A percentile compares a stretch with the other conserved stretches of the same genome.
phyloP scores from a whole-genome alignment of 2,329 filamentous ascomycete species.

The Calonectria pauciramosa region DNA sequence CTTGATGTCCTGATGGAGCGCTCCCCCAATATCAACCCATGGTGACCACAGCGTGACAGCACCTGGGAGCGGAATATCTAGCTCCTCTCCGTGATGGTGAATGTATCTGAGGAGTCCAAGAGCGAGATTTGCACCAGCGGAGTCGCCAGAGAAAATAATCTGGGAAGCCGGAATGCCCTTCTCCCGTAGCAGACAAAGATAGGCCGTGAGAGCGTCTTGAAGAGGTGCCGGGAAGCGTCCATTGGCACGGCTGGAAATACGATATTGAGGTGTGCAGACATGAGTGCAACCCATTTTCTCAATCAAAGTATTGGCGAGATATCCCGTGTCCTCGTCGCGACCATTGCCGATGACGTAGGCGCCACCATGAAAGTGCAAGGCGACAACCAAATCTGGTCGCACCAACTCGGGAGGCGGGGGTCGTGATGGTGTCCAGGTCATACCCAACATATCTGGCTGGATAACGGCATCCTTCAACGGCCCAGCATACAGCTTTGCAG shows the following conservation, averaged over 20 bases:
- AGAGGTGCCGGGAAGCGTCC: slow-evolving; percentile 37
- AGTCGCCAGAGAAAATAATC: slow-evolving; percentile 36
- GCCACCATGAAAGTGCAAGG: slow-evolving; percentile 38
- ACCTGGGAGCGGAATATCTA: slow-evolving; percentile 31
- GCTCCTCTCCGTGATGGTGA: slow-evolving; percentile 28
- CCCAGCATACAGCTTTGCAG: slow-evolving; percentile 32
- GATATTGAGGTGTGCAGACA: slow-evolving; percentile 40
- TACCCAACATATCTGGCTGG: slow-evolving; percentile 27
- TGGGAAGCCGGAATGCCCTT: slow-evolving; percentile 33
- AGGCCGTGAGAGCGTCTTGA: slow-evolving; percentile 37
- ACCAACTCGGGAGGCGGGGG: slow-evolving; percentile 32
- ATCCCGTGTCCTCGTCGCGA: slow-evolving; percentile 38
- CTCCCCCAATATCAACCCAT: slow-evolving; percentile 35
- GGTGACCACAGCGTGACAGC: slow-evolving; percentile 39
- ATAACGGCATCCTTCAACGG: slow-evolving; percentile 21
- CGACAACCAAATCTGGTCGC: slow-evolving; percentile 22
- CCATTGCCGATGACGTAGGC: slow-evolving; percentile 39
- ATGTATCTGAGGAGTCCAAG: slow-evolving; percentile 37
- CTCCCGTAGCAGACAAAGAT: slow-evolving; percentile 26
- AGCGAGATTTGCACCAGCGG: slow-evolving; percentile 36
- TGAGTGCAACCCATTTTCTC: slow-evolving; percentile 37
- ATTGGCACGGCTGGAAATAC: slow-evolving; percentile 33
- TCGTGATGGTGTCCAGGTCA: slow-evolving; percentile 39
- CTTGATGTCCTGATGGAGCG: slow-evolving; percentile 32
- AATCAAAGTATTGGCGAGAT: slow-evolving; percentile 28